phyloP scores from a whole-genome alignment of 768 basidiomycete genomes.

The Cystobasidium ongulense region DNA sequence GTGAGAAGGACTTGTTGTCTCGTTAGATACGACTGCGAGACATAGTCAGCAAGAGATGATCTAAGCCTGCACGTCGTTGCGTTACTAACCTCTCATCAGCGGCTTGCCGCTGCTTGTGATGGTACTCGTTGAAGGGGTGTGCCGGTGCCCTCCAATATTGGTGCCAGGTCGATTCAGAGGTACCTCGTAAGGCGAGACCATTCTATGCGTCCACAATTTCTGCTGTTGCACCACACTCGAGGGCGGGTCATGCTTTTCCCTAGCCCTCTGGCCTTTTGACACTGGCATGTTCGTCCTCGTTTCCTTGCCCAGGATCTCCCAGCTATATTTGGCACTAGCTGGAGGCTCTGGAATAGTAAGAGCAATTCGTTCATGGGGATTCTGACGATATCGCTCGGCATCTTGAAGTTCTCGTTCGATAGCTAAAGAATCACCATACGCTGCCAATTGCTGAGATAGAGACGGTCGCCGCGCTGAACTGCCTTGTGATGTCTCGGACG shows the following conservation, averaged over 20 bases:
- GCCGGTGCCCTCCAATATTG: background rate
- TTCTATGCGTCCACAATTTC: slow-evolving; percentile 28
- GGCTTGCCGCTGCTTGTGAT: slow-evolving; percentile 20
- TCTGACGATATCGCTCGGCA: background rate
- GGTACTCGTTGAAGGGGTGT: slow-evolving; percentile 10
- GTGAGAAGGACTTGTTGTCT: background rate
- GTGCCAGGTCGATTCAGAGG: slow-evolving; percentile 6
- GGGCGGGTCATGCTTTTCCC: background rate
- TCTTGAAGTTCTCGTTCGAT: slow-evolving; percentile 26
- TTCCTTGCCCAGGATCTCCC: slow-evolving; percentile 30
- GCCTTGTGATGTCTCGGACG: background rate
- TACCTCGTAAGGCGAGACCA: slow-evolving; percentile 26
- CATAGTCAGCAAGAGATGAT: background rate
- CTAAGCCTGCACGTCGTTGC: background rate
- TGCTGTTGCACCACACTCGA: background rate
- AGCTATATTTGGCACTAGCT: slow-evolving; percentile 23
- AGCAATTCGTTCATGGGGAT: slow-evolving; percentile 13
- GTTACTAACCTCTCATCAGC: background rate
- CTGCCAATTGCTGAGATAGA: slow-evolving; percentile 32
- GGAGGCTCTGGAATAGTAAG: slow-evolving; percentile 23
- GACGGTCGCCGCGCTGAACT: slow-evolving; percentile 5
- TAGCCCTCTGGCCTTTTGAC: background rate
- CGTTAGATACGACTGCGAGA: background rate
- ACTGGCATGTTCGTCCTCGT: slow-evolving; percentile 18
- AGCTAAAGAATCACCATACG: slow-evolving; percentile 27